Conservation (phyloP, 2,329 filamentous ascomycete species). For the Hymenoscyphus albidus region DNA sequence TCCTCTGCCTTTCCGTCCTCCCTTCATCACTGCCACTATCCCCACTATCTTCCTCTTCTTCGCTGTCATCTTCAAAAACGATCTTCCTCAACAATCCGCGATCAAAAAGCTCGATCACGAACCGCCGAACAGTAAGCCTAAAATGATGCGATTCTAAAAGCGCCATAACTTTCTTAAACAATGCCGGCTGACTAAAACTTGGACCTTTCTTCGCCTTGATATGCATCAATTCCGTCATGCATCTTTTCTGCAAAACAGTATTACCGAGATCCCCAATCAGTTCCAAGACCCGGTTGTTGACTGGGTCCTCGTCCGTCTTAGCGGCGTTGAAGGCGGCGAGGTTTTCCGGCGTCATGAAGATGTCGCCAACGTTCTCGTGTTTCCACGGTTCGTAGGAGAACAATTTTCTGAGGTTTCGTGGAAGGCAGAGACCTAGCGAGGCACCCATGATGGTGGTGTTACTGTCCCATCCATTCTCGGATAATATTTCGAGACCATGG, state of each 20-base stretch:
- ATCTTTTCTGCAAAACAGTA: conserved; percentile 85
- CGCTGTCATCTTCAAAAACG: conserved; percentile 64
- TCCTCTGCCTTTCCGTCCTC: conserved; percentile 54
- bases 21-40: conserved; percentile 39
- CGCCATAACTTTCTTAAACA: conserved; percentile 83
- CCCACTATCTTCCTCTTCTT: conserved; percentile 38
- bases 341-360: conserved; percentile 41
- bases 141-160: conserved; percentile 89
- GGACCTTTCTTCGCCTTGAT: conserved; percentile 71
- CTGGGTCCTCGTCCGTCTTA: conserved; percentile 53
- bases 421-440: conserved; percentile 84
- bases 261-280: conserved; percentile 87
- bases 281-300: conserved; percentile 73
- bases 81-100: conserved; percentile 81
- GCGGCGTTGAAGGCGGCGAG: conserved; percentile 45
- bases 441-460: conserved; percentile 79
- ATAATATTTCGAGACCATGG: conserved; percentile 87
- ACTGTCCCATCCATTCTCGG: conserved; percentile 88
- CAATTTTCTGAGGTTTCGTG: conserved; percentile 70
- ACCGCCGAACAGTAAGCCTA: conserved; percentile 77
- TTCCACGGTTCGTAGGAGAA: conserved; percentile 66
- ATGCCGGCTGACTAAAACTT: conserved; percentile 68
- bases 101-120: conserved; percentile 92
- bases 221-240: conserved; percentile 75
- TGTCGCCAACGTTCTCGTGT: conserved; percentile 32